Evolutionary conservation across 352 stramenopile species (phyloP).

Genomic region (Pythium chondricola): DNA sequence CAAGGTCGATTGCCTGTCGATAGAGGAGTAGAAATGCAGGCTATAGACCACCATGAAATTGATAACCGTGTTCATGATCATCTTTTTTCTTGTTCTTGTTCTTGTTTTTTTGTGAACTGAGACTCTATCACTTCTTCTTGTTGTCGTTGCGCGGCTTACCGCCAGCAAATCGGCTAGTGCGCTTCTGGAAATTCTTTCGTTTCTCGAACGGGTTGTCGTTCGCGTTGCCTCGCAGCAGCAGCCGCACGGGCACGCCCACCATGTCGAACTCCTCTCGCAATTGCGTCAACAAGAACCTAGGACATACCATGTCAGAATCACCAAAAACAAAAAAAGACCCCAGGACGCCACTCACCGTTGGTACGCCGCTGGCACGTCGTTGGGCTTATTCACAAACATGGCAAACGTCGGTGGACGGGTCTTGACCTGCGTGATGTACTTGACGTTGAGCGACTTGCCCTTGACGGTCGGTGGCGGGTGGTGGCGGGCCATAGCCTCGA

Average conservation of each 20-base stretch:
- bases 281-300: slow-evolving; percentile 64
- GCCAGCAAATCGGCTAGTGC: slow-evolving; percentile 52
- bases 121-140: neutral
- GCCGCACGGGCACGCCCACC: slow-evolving; percentile 67
- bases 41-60: no score
- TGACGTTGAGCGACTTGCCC: slow-evolving; percentile 82
- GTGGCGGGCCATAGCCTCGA: slow-evolving; percentile 78
- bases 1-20: no score
- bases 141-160: slow-evolving; percentile 42
- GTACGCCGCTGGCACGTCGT: slow-evolving; percentile 70
- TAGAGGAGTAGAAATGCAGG: neutral
- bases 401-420: slow-evolving; percentile 74
- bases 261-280: slow-evolving; percentile 83
- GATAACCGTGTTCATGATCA: neutral
- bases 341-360: slow-evolving; percentile 52
- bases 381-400: slow-evolving; percentile 76
- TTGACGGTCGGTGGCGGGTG: slow-evolving; percentile 76
- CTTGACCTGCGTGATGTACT: slow-evolving; percentile 86
- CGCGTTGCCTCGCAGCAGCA: slow-evolving; percentile 70
- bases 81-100: neutral
- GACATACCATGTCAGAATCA: neutral
- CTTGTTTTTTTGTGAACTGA: no score
- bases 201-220: slow-evolving; percentile 79
- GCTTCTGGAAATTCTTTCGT: slow-evolving; percentile 78
- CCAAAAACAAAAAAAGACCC: no score